Percentiles rank a stretch among this genome's conserved stretches.
phyloP scores from a whole-genome alignment of 345 rosid genomes.

The Pelargonium nanum region DNA sequence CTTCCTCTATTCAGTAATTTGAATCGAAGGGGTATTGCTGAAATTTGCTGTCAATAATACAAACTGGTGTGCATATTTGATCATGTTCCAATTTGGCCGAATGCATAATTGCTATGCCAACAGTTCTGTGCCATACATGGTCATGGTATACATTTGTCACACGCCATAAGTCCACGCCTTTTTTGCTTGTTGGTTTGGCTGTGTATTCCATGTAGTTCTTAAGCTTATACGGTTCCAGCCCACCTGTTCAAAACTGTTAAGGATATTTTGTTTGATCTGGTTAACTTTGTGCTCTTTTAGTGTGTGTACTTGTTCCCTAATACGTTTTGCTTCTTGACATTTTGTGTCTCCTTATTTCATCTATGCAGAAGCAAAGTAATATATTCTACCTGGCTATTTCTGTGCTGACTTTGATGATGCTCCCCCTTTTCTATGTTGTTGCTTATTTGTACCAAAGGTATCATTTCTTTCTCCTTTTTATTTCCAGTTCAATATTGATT shows the following conservation, averaged over 20 bases:
- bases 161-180: no score
- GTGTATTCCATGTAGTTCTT: no score
- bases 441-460: conserved; percentile 77
- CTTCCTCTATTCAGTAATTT: conserved; percentile 2
- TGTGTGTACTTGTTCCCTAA: background rate
- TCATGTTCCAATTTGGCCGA: no score
- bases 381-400: conserved; percentile 65
- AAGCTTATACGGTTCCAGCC: no score
- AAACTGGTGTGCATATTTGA: background rate
- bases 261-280: background rate
- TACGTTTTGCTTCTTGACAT: background rate
- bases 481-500: background rate
- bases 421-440: conserved; percentile 71
- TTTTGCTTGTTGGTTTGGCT: no score
- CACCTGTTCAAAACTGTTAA: no score
- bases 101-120: no score
- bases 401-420: conserved; percentile 75
- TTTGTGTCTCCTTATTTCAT: conserved; percentile 2
- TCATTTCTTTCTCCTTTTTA: conserved; percentile 1
- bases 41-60: conserved; percentile 1
- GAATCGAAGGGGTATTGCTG: conserved; percentile 1
- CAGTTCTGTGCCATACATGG: no score
- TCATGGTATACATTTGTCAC: no score
- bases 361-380: conserved; percentile 56
- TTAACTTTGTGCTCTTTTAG: background rate